Evolutionary conservation across 306 rosid species (phyloP).

Genomic region (Cotoneaster glaucophyllus): DNA sequence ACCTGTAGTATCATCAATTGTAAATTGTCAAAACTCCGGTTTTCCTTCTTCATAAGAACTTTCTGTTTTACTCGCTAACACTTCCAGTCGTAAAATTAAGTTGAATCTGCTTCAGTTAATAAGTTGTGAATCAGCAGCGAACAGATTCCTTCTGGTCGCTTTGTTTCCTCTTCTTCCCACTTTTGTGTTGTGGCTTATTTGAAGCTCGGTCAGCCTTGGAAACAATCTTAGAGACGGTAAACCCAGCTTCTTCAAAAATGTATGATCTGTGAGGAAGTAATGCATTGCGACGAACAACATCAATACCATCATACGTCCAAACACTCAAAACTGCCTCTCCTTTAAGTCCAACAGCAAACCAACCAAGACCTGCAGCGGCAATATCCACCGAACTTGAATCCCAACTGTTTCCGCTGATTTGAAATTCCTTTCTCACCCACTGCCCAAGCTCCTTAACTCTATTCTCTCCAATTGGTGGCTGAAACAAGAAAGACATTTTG

Average conservation of each 20-base stretch:
- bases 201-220: slow-evolving; percentile 62
- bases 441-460: slow-evolving; percentile 73
- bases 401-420: slow-evolving; percentile 68
- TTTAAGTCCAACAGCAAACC: slow-evolving; percentile 88
- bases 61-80: neutral
- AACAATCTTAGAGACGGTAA: slow-evolving; percentile 77
- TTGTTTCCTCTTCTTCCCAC: slow-evolving; percentile 35
- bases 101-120: neutral
- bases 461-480: slow-evolving; percentile 82
- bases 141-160: slow-evolving; percentile 15
- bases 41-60: neutral
- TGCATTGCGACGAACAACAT: slow-evolving; percentile 62
- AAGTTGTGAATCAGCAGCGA: slow-evolving; percentile 17
- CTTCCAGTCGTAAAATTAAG: neutral
- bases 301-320: slow-evolving; percentile 88
- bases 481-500: slow-evolving; percentile 19
- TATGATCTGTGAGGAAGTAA: slow-evolving; percentile 61
- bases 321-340: slow-evolving; percentile 69
- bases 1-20: neutral
- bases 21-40: neutral
- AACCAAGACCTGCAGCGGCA: slow-evolving; percentile 85
- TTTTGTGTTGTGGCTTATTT: slow-evolving; percentile 34
- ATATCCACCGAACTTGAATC: slow-evolving; percentile 82
- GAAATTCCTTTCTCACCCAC: slow-evolving; percentile 66
- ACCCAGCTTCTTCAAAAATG: slow-evolving; percentile 68